phyloP scores from a whole-genome alignment of 2,329 filamentous ascomycete species.

The Neonectria hederae region DNA sequence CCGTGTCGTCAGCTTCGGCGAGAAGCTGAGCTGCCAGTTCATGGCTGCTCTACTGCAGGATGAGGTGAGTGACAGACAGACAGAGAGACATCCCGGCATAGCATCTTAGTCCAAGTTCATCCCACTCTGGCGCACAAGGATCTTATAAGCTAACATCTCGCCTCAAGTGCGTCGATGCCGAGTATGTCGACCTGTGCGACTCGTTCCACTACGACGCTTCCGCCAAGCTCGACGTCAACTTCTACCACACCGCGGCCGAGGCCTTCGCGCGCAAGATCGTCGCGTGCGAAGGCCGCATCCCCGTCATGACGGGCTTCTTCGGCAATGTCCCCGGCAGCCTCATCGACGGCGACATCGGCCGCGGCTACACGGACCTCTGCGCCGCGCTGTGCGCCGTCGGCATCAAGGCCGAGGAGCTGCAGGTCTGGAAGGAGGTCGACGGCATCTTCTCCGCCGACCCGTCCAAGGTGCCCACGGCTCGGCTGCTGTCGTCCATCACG shows the following conservation, averaged over 20 bases:
- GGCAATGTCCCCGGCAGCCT: conserved; percentile 91
- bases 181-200: conserved; percentile 91
- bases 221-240: conserved; percentile 70
- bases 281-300: conserved; percentile 73
- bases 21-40: conserved; percentile 93
- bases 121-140: not conserved
- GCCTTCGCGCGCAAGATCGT: conserved; percentile 71
- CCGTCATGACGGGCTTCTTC: conserved; percentile 93
- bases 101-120: not conserved
- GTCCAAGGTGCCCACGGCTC: conserved; percentile 91
- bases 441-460: conserved; percentile 89
- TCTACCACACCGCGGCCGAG: conserved; percentile 73
- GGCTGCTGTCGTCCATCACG: conserved; percentile 86
- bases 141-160: conserved; percentile 38
- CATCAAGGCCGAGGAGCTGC: conserved; percentile 85
- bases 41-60: conserved; percentile 88
- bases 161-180: conserved; percentile 76
- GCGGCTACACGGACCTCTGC: conserved; percentile 96
- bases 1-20: conserved; percentile 91
- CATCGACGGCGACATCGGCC: conserved; percentile 86
- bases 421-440: conserved; percentile 99
- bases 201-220: conserved; percentile 74
- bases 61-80: conserved; percentile 54
- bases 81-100: too few relatives aligned
- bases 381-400: conserved; percentile 92